A percentile compares a stretch with the other conserved stretches of the same genome.
These are phyloP conservation scores for Setaria italica DNA, from an alignment of 202 grass and related monocot genomes.

Conservation along the genomic window DNA sequence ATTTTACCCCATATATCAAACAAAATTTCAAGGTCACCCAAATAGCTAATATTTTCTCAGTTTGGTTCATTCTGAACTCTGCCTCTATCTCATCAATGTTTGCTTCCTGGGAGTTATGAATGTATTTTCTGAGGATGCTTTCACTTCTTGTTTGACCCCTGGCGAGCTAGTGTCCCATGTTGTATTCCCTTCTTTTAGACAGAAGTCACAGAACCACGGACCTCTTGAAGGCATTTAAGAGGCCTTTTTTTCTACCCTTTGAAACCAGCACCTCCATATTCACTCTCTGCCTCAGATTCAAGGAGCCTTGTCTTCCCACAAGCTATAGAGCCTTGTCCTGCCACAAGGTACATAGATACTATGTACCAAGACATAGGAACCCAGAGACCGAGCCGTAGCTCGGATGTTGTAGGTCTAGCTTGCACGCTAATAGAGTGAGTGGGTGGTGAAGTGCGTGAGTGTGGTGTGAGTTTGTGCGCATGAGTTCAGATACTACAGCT, in stretches of 20 bases:
- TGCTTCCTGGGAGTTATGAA: neutral
- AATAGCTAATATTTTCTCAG: neutral
- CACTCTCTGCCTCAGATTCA: neutral
- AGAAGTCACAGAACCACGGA: neutral
- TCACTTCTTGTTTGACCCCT: neutral
- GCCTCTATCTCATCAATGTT: neutral
- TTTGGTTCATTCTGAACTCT: neutral
- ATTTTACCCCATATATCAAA: neutral
- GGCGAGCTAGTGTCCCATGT: neutral
- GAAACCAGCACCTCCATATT: neutral
- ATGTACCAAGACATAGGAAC: neutral
- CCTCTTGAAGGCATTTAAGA: neutral
- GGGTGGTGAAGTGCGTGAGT: no score
- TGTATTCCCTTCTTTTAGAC: neutral
- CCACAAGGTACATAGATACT: no score
- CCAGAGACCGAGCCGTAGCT: no score
- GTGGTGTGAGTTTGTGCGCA: no score
- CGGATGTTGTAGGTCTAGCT: no score
- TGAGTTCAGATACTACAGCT: no score
- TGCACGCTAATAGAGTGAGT: no score
- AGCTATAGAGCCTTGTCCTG: no score
- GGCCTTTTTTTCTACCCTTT: neutral
- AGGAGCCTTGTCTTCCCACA: neutral
- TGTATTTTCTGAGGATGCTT: slow-evolving; percentile 18
- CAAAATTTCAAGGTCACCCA: neutral